Evolutionary conservation across 2,329 filamentous ascomycete species (phyloP), one percentile per base, ranked within the genome.

Genomic region (Dothistroma pini): DNA sequence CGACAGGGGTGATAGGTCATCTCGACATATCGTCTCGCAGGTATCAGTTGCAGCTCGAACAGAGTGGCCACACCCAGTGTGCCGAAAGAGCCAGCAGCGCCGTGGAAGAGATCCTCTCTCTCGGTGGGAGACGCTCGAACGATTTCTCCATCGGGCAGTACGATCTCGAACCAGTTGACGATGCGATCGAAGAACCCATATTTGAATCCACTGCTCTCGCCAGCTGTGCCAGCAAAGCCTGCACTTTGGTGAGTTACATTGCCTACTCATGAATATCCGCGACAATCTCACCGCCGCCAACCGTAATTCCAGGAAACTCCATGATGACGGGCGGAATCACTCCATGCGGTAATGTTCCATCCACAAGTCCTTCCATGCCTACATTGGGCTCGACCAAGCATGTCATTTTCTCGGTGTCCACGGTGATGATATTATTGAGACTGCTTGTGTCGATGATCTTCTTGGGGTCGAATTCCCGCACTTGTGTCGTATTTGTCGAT

Each of bases 341-440:
- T 0, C 82, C 82, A 54, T 84, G 70, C 4, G 75, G 72, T 52
- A 86, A 67, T 0, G 86, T 86, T 1, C 80, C 83, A 57, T 82
- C 79, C 0, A 89, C 81, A 1, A 90, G 77, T 0, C 76, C 75
- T 61, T 88, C 86, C 86, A 90, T 89, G 0, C 85, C 79, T 3
- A 90, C 86, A 65, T 89, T 90, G 0, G 87, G 86, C 69, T 90
- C 86, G 0, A 89, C 86, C 0, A 85, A 68, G 53, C 77, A 78
- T 12, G 76, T 81, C 62, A 77, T 78, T 6, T 69, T 73, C 16
- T 72, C 61, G 10, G 66, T 65, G 65, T 82, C 74, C 52, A 84
- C 75, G 8, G 71, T 64, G 9, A 84, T 64, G 1, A 84, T 77
- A 67, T 80, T 71, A 35, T 77, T 78, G n/a, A 83, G 74, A 3